Base-by-base conservation (phyloP, 2,329 filamentous ascomycete genomes). In the Neopestalotiopsis rosae region DNA sequence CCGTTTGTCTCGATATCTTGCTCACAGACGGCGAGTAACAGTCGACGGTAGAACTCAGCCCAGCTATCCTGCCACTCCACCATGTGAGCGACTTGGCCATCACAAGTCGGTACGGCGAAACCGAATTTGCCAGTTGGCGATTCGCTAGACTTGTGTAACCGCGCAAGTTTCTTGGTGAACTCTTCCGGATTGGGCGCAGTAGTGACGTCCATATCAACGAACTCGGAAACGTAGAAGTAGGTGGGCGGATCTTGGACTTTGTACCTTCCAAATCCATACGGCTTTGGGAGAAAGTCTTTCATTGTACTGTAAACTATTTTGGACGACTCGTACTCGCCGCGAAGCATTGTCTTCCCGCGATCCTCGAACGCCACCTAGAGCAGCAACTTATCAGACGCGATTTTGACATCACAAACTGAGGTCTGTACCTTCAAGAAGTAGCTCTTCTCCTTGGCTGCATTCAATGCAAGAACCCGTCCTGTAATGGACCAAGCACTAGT, bases 71-170 rank as follows among this genome's bases (percentile, higher is more conserved):
- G 66, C 69, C 69, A 74, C 1, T 38, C 69, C 24, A 68, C 68
- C 14, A 59, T 69, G 1, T 70, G 42, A 10, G 69, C 64, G 10
- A 68, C 32, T 10, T 71, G 61, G 2, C 72, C 73, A 52, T 73
- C 71, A 58, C 64, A 74, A 2, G 72, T 73, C 7, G 40, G 14
- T 17, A 71, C 64, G 24, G 70, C 69, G 45, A 74, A 74, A 1
- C 72, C 73, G 20, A 74, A 74, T 34, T 70, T 68, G 2, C 71
- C 71, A 5, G 67, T 76, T 4, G 75, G 74, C 9, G 75, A 74
- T 13, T 58, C 10, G 56, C 71, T 75, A 17, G 40, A 62, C 30
- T 67, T 62, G 67, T 76, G 75, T 38, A 77, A 20, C 5, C 70
- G 67, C 1, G 75, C 74, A 1, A 77, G 67, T 28, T 67, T 69